phyloP scores from a whole-genome alignment of 495 filamentous ascomycete genomes.

The Penicillium nucicola region DNA sequence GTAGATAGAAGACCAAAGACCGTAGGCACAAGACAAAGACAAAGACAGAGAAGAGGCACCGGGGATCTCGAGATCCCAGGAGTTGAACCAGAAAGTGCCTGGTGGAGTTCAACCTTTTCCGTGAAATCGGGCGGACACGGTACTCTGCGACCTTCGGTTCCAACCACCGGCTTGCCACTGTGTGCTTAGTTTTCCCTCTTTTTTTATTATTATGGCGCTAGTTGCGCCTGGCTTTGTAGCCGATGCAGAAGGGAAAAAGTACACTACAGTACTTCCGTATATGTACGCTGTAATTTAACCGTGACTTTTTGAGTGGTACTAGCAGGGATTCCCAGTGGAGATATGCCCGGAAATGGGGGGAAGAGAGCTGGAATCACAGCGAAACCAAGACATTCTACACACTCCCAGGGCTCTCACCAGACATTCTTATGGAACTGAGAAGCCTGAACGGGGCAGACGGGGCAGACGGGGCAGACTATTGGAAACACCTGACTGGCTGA shows the following conservation, averaged over 20 bases:
- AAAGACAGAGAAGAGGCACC: no score
- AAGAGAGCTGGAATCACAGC: no score
- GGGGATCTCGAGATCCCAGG: no score
- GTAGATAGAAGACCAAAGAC: not conserved
- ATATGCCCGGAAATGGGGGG: not conserved
- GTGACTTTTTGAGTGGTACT: not conserved
- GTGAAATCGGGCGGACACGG: constrained; percentile 7
- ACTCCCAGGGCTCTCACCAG: no score
- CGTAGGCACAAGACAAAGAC: not conserved
- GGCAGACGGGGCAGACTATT: no score
- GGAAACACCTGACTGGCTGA: no score
- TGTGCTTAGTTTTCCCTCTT: not conserved
- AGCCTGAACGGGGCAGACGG: no score
- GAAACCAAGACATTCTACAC: no score
- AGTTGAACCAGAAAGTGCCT: not conserved
- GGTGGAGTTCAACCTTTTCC: constrained; percentile 11
- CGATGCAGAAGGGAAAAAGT: not conserved
- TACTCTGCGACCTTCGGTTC: not conserved
- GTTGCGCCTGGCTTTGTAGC: not conserved
- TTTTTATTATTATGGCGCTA: not conserved
- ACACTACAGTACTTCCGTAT: no score
- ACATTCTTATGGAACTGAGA: no score
- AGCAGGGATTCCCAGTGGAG: not conserved
- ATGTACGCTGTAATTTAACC: not conserved
- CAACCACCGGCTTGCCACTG: not conserved